phyloP scores from a whole-genome alignment of 345 rosid species.

The Populus davidiana region DNA sequence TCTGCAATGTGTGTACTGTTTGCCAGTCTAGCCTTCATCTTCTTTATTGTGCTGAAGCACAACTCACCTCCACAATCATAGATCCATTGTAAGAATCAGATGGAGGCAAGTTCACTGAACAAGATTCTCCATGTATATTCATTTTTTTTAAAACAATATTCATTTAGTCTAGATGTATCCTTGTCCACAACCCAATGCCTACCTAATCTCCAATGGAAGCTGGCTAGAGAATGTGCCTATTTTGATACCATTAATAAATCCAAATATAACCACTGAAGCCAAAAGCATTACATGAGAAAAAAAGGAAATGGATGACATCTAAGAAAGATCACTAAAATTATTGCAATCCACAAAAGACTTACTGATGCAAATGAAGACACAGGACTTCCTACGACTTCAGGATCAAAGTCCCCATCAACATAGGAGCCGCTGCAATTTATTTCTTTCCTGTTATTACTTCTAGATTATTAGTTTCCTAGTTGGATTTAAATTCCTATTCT shows the following conservation, averaged over 20 bases:
- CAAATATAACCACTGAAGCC: neutral
- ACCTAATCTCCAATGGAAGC: neutral
- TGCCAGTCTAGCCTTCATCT: conserved; percentile 27
- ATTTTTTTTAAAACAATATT: neutral
- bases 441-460: too few relatives aligned
- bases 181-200: too few relatives aligned
- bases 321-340: neutral
- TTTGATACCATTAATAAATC: neutral
- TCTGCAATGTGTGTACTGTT: conserved; percentile 29
- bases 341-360: neutral
- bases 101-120: neutral
- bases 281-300: neutral
- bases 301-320: neutral
- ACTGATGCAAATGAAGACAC: too few relatives aligned
- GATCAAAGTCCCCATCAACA: too few relatives aligned
- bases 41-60: conserved; percentile 32
- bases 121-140: neutral
- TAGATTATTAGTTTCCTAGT: too few relatives aligned
- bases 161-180: neutral
- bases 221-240: conserved; percentile 1
- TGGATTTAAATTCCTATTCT: too few relatives aligned
- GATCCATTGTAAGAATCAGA: neutral
- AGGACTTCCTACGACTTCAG: too few relatives aligned
- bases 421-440: too few relatives aligned
- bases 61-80: conserved; percentile 20